Evolutionary conservation across 306 rosid species (phyloP), one percentile per base, ranked within the genome.

Genomic region (Ammopiptanthus mongolicus): DNA sequence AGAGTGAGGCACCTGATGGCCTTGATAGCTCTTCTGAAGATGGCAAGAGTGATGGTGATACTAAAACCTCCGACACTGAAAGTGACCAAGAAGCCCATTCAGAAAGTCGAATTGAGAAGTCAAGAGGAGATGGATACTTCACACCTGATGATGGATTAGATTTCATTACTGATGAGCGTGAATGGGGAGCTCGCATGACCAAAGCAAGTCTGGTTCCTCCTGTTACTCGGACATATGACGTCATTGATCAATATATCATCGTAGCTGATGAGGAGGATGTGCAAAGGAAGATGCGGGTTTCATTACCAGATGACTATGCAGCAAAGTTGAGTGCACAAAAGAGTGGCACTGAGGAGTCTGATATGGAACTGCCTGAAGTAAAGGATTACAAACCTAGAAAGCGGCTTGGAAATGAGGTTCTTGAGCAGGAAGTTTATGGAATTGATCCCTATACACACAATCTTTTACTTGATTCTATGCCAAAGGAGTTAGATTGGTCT

Each of bases 181-280:
- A 96, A 81, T 96, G 99, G 99, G 99, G 99, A 52, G 99, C 99
- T 82, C 99, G 98, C 55, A 96, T 96, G 99, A 96, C 99, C 0
- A 96, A 92, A 90, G 90, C 90, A 57, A 96, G 99, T 83, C 75
- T 96, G 85, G 99, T 96, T 86, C 99, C 99, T 85, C 99, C 99
- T 19, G 98, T 90, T 77, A 96, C 99, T 2, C 86, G 99, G 75
- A 96, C 92, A 86, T 96, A 96, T 71, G 92, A 96, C 73, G 91
- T 90, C 78, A 90, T 96, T 75, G 96, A 96, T 67, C 83, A 90
- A 65, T 96, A 96, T 84, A 86, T 84, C 71, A 79, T 89, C 82
- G 91, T 96, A 63, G 97, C 98, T 19, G 93, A 85, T 69, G 98
- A 92, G 83, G 99, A 96, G 85, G 93, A 92, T 51, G 99, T 96